phyloP scores from a whole-genome alignment of 495 filamentous ascomycete species.

The Pseudomonodictys pantanalensis region DNA sequence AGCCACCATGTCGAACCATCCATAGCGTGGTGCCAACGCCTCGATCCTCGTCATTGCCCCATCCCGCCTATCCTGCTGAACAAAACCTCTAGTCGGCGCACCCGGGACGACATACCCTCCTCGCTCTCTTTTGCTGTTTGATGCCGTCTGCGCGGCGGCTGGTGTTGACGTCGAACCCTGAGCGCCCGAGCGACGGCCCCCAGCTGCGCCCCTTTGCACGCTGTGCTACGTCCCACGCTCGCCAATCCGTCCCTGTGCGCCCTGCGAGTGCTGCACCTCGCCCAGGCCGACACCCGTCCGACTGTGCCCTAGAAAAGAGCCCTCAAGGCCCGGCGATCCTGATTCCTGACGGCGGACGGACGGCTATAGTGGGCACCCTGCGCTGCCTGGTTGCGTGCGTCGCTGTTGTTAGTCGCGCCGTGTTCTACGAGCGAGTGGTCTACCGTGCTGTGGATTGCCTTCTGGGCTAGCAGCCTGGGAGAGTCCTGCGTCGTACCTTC shows the following conservation, averaged over 20 bases:
- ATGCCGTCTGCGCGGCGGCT: neutral
- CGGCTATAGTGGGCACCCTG: too few relatives aligned
- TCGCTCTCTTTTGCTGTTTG: neutral
- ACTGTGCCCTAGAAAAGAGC: too few relatives aligned
- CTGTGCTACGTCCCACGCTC: neutral
- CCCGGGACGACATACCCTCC: neutral
- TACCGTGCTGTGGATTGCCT: too few relatives aligned
- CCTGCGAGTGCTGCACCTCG: neutral
- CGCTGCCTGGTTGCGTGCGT: too few relatives aligned
- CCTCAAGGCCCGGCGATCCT: too few relatives aligned
- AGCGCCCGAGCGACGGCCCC: neutral
- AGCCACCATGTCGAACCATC: conserved; percentile 6
- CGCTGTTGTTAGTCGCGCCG: too few relatives aligned
- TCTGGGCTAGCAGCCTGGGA: too few relatives aligned
- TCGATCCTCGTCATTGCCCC: conserved; percentile 14
- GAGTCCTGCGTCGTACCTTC: too few relatives aligned
- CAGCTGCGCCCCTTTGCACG: conserved; percentile 16
- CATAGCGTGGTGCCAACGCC: conserved; percentile 14
- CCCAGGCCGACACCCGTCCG: conserved; percentile 3
- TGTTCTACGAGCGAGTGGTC: too few relatives aligned
- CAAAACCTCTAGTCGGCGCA: neutral
- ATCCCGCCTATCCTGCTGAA: conserved; percentile 13
- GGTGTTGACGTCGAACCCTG: conserved; percentile 9
- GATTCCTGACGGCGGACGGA: too few relatives aligned
- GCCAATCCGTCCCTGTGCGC: conserved; percentile 4